A percentile compares a stretch with the other conserved stretches of the same genome.
phyloP scores from a whole-genome alignment of 2,329 filamentous ascomycete genomes.

The Microcyclospora tardicrescens region DNA sequence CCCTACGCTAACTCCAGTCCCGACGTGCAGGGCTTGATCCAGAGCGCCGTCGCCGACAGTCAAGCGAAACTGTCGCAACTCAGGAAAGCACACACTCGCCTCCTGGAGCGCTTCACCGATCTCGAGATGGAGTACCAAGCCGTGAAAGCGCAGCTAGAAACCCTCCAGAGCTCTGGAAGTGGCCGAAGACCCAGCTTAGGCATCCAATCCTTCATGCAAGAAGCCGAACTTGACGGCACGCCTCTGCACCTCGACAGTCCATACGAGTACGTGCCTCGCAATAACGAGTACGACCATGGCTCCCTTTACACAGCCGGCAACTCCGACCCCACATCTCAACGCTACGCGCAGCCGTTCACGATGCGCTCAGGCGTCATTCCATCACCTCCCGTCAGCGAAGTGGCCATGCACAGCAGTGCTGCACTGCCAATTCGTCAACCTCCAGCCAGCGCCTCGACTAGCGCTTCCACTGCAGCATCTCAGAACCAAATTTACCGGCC shows the following conservation, averaged over 20 bases:
- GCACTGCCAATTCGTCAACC: constrained; percentile 16
- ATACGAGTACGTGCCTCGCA: background rate
- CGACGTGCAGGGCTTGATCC: constrained; percentile 28
- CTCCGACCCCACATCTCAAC: constrained; percentile 7
- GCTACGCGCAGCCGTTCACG: constrained; percentile 3
- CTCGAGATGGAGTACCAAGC: constrained; percentile 26
- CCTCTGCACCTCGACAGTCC: too few relatives aligned
- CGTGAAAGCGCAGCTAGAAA: constrained; percentile 15
- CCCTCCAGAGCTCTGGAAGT: constrained; percentile 7
- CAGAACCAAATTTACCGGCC: constrained; percentile 42
- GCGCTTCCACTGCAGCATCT: too few relatives aligned
- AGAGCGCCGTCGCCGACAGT: constrained; percentile 35
- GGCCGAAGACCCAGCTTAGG: background rate
- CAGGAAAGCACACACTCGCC: constrained; percentile 39
- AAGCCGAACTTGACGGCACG: background rate
- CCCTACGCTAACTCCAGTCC: constrained; percentile 2
- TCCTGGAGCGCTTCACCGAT: constrained; percentile 39
- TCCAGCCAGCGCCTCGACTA: constrained; percentile 5
- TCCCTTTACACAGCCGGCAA: constrained; percentile 4
- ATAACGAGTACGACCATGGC: constrained; percentile 2
- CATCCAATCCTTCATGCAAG: constrained; percentile 1
- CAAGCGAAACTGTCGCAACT: constrained; percentile 36
- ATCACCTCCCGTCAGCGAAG: constrained; percentile 11
- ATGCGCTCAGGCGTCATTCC: background rate
- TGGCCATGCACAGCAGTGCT: constrained; percentile 8